phyloP scores from a whole-genome alignment of 2,329 filamentous ascomycete genomes.

The Allantophomopsis lycopodina region DNA sequence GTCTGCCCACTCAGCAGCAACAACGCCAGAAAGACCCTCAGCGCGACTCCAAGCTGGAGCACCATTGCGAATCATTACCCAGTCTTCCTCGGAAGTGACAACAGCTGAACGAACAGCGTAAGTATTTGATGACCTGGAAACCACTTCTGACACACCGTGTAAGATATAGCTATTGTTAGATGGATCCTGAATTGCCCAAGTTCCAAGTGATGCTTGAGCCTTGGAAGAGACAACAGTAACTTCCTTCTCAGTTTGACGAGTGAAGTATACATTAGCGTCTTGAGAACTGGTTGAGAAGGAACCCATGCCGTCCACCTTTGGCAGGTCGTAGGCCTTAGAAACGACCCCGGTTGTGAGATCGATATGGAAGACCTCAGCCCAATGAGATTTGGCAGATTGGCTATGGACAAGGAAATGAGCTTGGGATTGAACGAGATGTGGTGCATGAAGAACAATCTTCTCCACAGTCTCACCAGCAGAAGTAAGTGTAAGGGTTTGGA shows the following conservation, averaged over 20 bases:
- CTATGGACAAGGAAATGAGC: conserved; percentile 81
- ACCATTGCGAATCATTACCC: conserved; percentile 74
- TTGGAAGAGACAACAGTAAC: conserved; percentile 60
- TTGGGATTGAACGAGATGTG: conserved; percentile 54
- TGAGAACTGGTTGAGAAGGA: conserved; percentile 68
- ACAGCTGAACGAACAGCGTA: conserved; percentile 71
- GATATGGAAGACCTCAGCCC: conserved; percentile 77
- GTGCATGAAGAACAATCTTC: conserved; percentile 54
- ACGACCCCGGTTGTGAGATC: conserved; percentile 56
- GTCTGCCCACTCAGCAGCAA: conserved; percentile 70
- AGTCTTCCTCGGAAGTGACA: conserved; percentile 55
- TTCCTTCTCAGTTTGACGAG: conserved; percentile 64
- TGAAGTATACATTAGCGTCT: conserved; percentile 80
- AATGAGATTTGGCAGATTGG: conserved; percentile 54
- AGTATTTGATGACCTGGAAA: conserved; percentile 50
- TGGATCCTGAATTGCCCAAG: conserved; percentile 48
- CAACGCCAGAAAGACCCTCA: conserved; percentile 69
- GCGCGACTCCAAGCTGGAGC: conserved; percentile 66
- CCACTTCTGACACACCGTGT: conserved; percentile 69
- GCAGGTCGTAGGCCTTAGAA: conserved; percentile 68
- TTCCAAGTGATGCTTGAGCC: conserved; percentile 62
- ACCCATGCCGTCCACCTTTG: conserved; percentile 54
- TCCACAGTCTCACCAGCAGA: conserved; percentile 35
- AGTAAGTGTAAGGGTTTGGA: conserved; percentile 37
- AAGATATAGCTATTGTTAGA: conserved; percentile 32